These are phyloP conservation scores for Gnaphalium uliginosum DNA, from an alignment of 129 eudicot species.

Conservation along the genomic window DNA sequence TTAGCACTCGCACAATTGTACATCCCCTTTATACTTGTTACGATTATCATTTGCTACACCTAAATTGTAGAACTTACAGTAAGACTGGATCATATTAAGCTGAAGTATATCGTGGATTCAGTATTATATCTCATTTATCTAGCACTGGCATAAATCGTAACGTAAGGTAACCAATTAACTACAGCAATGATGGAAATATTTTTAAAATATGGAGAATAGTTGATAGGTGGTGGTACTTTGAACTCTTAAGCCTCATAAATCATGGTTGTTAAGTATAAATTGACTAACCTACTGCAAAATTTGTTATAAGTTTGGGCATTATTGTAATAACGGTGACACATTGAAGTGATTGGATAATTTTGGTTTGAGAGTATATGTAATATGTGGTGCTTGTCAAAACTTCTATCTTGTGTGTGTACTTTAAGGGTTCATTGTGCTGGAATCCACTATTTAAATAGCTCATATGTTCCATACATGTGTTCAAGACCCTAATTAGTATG, in stretches of 20 bases:
- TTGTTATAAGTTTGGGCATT: neutral
- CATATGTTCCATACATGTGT: too few species aligned
- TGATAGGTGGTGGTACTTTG: neutral
- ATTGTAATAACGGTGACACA: neutral
- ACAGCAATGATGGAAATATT: neutral
- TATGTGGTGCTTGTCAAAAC: neutral
- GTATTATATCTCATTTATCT: neutral
- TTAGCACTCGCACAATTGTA: neutral
- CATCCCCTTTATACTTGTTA: neutral
- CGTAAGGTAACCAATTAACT: conserved; percentile 9
- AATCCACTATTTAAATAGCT: too few species aligned
- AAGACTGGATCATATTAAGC: neutral
- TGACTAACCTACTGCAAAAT: neutral
- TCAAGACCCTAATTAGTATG: too few species aligned
- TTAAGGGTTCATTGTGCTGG: too few species aligned
- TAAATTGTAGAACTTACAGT: neutral
- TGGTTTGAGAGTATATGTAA: neutral
- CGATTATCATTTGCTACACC: conserved; percentile 6
- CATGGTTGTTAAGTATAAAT: neutral
- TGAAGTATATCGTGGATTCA: conserved; percentile 10
- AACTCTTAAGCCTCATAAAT: neutral
- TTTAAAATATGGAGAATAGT: neutral
- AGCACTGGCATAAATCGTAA: neutral
- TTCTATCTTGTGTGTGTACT: too few species aligned
- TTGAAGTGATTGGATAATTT: too few species aligned